These are phyloP conservation scores for Amanita pseudoporphyria DNA, from an alignment of 768 basidiomycete species.

Conservation along the genomic window DNA sequence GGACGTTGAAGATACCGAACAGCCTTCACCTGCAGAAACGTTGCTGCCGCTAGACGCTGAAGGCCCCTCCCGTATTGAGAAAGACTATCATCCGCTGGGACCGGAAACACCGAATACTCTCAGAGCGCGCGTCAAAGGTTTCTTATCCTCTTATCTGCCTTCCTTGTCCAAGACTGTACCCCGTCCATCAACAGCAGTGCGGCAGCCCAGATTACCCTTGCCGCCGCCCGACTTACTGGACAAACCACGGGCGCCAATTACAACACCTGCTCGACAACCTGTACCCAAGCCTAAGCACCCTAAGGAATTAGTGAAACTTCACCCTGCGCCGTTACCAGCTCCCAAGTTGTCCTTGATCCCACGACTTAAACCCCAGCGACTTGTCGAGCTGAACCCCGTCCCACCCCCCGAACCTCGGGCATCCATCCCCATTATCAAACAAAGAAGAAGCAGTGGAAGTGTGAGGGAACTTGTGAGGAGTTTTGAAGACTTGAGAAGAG, in stretches of 20 bases:
- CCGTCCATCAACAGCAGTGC: slow-evolving; percentile 14
- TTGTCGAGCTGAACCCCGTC: slow-evolving; percentile 47
- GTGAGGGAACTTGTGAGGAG: slow-evolving; percentile 63
- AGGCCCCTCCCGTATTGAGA: not conserved
- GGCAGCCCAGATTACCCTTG: slow-evolving; percentile 36
- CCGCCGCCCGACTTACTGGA: slow-evolving; percentile 45
- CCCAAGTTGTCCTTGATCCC: slow-evolving; percentile 34
- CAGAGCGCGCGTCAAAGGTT: slow-evolving; percentile 44
- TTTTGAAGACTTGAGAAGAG: slow-evolving; percentile 32
- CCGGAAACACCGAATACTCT: slow-evolving; percentile 21
- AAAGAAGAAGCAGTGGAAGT: slow-evolving; percentile 55
- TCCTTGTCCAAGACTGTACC: slow-evolving; percentile 30
- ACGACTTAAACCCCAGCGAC: slow-evolving; percentile 28
- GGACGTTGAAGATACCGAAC: not conserved
- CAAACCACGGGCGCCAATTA: slow-evolving; percentile 44
- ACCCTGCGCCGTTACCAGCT: slow-evolving; percentile 38
- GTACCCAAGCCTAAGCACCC: slow-evolving; percentile 38
- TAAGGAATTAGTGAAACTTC: slow-evolving; percentile 56
- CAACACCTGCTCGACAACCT: slow-evolving; percentile 48
- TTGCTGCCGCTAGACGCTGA: not conserved
- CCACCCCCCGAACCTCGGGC: slow-evolving; percentile 20
- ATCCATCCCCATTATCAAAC: slow-evolving; percentile 17
- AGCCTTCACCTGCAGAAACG: not conserved
- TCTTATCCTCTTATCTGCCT: slow-evolving; percentile 55
- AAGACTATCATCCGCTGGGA: not conserved